phyloP scores from a whole-genome alignment of 108 stramenopile genomes.

The Mediolabrus comicus region DNA sequence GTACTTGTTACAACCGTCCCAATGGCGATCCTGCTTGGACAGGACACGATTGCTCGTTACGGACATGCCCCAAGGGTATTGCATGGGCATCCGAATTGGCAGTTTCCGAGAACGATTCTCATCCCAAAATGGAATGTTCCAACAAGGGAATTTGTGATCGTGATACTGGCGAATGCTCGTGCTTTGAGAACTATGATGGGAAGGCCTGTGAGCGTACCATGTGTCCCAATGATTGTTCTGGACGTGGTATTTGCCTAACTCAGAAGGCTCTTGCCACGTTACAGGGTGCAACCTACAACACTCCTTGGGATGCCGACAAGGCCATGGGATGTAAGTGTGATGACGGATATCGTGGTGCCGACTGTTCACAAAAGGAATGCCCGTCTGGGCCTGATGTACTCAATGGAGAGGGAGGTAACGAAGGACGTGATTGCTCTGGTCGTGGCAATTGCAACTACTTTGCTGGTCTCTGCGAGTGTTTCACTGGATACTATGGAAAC shows the following conservation, averaged over 20 bases:
- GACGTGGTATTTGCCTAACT: constrained; percentile 67
- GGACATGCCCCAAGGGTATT: constrained; percentile 75
- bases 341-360: constrained; percentile 80
- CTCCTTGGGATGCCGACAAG: constrained; percentile 83
- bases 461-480: constrained; percentile 73
- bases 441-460: constrained; percentile 77
- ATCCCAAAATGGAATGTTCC: constrained; percentile 79
- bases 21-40: constrained; percentile 69
- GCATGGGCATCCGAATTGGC: constrained; percentile 53
- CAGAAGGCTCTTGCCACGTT: constrained; percentile 63
- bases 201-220: constrained; percentile 73
- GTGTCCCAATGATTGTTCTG: constrained; percentile 75
- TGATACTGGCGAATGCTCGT: constrained; percentile 63
- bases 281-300: constrained; percentile 42
- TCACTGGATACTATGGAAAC: constrained; percentile 77
- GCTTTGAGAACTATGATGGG: constrained; percentile 85
- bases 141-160: constrained; percentile 81
- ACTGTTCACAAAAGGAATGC: constrained; percentile 84
- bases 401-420: constrained; percentile 51
- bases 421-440: constrained; percentile 85
- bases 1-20: constrained; percentile 75
- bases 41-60: constrained; percentile 75
- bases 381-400: constrained; percentile 74
- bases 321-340: constrained; percentile 87
- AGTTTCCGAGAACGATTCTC: constrained; percentile 49